Conservation (phyloP, 75 land plant genomes). For the Sequoiadendron giganteum region DNA sequence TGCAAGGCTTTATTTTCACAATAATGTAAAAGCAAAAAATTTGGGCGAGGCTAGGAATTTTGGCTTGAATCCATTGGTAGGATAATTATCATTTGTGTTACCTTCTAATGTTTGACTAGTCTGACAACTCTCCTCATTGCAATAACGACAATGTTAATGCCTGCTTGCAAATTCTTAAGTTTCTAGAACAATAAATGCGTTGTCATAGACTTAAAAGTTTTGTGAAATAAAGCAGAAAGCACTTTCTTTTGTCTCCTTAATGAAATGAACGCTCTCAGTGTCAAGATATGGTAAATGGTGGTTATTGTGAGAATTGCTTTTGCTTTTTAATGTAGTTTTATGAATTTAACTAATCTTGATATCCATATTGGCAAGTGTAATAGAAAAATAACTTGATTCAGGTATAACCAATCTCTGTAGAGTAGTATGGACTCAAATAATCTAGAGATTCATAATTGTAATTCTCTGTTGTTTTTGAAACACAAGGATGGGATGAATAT, state of each 20-base stretch:
- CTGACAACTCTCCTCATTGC: background rate
- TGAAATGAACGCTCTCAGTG: background rate
- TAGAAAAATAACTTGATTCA: background rate
- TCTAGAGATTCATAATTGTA: background rate
- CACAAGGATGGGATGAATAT: background rate
- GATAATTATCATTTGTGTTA: background rate
- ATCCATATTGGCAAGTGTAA: background rate
- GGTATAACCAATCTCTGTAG: background rate
- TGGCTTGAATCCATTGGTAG: no score
- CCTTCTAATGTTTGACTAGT: background rate
- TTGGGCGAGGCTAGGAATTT: background rate
- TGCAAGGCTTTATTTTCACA: background rate
- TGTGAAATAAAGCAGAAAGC: background rate
- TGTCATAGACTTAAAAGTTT: background rate
- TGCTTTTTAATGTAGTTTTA: background rate
- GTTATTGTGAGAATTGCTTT: background rate
- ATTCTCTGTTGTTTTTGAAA: background rate
- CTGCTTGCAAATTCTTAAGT: no score
- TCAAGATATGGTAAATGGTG: background rate
- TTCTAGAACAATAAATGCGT: background rate
- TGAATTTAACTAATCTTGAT: background rate
- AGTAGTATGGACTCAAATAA: background rate
- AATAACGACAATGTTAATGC: background rate
- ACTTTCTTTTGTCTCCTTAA: background rate
- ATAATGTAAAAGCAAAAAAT: no score